These are phyloP conservation scores for Phytophthora pisi DNA, from an alignment of 352 stramenopile species.

Conservation along the genomic window DNA sequence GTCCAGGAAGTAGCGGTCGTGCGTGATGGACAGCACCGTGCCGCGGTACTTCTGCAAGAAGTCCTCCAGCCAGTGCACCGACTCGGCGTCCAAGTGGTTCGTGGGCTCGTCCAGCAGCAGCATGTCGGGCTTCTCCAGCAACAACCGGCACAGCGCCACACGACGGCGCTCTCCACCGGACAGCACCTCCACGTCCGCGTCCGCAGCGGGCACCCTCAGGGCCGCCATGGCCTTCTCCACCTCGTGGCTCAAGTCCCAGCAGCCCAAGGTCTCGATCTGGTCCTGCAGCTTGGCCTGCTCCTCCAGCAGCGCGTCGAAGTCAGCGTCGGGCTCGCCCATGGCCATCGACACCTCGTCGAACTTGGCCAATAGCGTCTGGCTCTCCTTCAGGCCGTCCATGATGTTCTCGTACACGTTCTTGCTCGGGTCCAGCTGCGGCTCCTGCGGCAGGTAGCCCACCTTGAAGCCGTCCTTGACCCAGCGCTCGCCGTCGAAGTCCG, in stretches of 20 bases:
- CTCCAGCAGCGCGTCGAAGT: slow-evolving; percentile 86
- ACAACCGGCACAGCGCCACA: slow-evolving; percentile 94
- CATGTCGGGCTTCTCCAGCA: slow-evolving; percentile 97
- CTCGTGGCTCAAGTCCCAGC: slow-evolving; percentile 84
- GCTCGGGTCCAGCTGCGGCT: slow-evolving; percentile 81
- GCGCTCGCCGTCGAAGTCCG: slow-evolving; percentile 87
- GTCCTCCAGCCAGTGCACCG: slow-evolving; percentile 97
- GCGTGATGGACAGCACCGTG: slow-evolving; percentile 98
- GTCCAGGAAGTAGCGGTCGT: slow-evolving; percentile 99
- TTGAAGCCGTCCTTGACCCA: slow-evolving; percentile 88
- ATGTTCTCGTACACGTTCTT: slow-evolving; percentile 93
- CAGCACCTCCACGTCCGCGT: slow-evolving; percentile 74
- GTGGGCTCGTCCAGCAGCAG: slow-evolving; percentile 98
- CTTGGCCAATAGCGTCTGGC: slow-evolving; percentile 70
- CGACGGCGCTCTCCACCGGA: slow-evolving; percentile 95
- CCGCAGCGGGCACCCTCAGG: slow-evolving; percentile 68
- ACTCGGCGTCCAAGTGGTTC: slow-evolving; percentile 98
- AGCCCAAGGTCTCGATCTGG: slow-evolving; percentile 84
- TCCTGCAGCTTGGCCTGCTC: slow-evolving; percentile 89
- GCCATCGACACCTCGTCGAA: slow-evolving; percentile 90
- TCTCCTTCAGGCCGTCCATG: slow-evolving; percentile 88
- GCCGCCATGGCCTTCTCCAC: slow-evolving; percentile 87
- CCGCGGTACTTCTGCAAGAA: slow-evolving; percentile 96
- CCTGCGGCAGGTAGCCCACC: slow-evolving; percentile 89
- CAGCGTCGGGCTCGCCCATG: slow-evolving; percentile 91